Evolutionary conservation across 2,329 filamentous ascomycete genomes (phyloP).

Genomic region (Colletotrichum eremochloae): DNA sequence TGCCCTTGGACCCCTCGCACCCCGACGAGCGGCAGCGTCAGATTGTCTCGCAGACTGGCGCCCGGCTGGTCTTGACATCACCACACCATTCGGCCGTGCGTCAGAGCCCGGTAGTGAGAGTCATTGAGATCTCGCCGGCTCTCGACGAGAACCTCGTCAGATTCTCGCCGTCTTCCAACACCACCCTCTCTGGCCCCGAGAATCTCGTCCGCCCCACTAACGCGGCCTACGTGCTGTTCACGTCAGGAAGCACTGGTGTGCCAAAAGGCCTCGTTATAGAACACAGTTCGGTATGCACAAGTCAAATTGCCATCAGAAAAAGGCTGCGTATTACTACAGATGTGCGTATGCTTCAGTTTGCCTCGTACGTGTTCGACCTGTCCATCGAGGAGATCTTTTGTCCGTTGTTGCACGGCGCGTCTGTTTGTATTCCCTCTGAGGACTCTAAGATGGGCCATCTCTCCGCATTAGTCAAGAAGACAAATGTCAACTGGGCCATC

Average conservation of each 20-base stretch:
- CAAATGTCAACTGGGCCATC: conserved; percentile 12
- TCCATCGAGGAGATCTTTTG: conserved; percentile 52
- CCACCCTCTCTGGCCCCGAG: neutral
- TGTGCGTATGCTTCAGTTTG: conserved; percentile 43
- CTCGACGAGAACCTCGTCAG: conserved; percentile 2
- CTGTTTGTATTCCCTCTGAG: conserved; percentile 56
- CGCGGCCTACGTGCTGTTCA: conserved; percentile 52
- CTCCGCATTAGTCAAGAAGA: conserved; percentile 9
- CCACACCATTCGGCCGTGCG: conserved; percentile 4
- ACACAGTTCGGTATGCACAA: conserved; percentile 44
- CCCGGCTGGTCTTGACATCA: conserved; percentile 8
- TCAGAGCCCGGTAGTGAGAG: neutral
- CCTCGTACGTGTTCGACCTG: conserved; percentile 55
- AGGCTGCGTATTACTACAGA: neutral
- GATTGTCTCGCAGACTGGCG: conserved; percentile 25
- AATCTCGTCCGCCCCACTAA: neutral
- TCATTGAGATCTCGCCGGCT: conserved; percentile 5
- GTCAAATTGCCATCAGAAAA: conserved; percentile 20
- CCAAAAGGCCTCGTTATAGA: conserved; percentile 61
- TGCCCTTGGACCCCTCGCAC: conserved; percentile 18
- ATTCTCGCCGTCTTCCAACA: conserved; percentile 5
- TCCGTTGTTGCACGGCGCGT: conserved; percentile 53
- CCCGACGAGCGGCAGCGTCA: conserved; percentile 10
- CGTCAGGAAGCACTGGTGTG: conserved; percentile 59
- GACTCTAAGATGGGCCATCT: conserved; percentile 47